Conservation (phyloP, 1,139 yeast species). For the Yamadazyma diospyri region DNA sequence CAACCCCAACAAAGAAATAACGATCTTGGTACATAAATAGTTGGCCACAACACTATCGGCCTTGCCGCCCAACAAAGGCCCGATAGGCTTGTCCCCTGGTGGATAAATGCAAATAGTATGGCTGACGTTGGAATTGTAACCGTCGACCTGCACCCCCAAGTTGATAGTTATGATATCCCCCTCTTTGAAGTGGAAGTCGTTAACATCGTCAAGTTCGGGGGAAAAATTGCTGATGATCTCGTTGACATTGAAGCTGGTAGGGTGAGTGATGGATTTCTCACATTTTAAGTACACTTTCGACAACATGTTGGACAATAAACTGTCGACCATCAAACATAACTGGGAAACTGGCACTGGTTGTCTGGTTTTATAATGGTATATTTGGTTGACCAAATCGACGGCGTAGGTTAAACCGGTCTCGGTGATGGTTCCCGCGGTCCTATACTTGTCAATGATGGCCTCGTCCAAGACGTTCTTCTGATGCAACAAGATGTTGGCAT, state of each 20-base stretch:
- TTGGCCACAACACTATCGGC: conserved; percentile 92
- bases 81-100: conserved; percentile 57
- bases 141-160: conserved; percentile 90
- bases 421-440: conserved; percentile 88
- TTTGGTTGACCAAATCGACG: conserved; percentile 62
- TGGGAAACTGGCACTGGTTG: conserved; percentile 61
- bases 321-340: conserved; percentile 77
- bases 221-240: conserved; percentile 76
- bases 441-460: conserved; percentile 70
- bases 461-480: conserved; percentile 68
- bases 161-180: conserved; percentile 86
- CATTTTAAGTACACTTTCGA: conserved; percentile 52
- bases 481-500: conserved; percentile 68
- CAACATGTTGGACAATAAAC: conserved; percentile 58
- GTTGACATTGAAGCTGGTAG: conserved; percentile 85
- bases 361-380: conserved; percentile 56
- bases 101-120: conserved; percentile 87
- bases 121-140: conserved; percentile 81
- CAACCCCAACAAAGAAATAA: conserved; percentile 70
- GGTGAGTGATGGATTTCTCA: conserved; percentile 87
- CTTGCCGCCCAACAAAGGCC: conserved; percentile 76
- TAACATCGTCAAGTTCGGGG: conserved; percentile 75
- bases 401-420: conserved; percentile 78
- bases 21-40: conserved; percentile 83
- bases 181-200: conserved; percentile 50